phyloP scores from a whole-genome alignment of 2,329 filamentous ascomycete species.

The Lachnellula cervina region DNA sequence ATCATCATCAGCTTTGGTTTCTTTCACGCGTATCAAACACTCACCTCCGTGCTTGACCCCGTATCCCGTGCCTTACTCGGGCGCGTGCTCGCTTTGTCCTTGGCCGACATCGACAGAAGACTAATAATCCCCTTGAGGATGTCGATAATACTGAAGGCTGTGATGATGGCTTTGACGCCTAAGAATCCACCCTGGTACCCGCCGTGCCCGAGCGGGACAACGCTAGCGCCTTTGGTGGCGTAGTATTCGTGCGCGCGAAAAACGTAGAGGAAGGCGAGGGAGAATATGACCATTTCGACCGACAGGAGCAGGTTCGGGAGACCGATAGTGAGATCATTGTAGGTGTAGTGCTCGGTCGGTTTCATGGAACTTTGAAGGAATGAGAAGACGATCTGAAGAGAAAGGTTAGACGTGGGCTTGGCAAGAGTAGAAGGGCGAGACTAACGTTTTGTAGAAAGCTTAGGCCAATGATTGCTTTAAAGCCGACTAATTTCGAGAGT shows the following conservation, averaged over 20 bases:
- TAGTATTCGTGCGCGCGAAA: constrained; percentile 12
- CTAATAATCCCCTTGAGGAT: background rate
- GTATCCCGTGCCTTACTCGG: background rate
- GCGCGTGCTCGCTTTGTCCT: too few relatives aligned
- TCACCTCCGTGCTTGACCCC: background rate
- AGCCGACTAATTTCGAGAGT: constrained; percentile 12
- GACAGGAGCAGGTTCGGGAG: constrained; percentile 15
- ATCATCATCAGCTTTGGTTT: background rate
- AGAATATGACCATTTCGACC: constrained; percentile 17
- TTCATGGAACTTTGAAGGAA: constrained; percentile 14
- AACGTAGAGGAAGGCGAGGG: constrained; percentile 11
- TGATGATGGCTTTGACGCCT: constrained; percentile 10
- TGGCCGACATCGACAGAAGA: background rate
- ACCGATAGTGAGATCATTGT: constrained; percentile 12
- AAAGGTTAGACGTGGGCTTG: background rate
- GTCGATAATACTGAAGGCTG: constrained; percentile 13
- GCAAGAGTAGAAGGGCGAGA: background rate
- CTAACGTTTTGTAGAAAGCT: constrained; percentile 18
- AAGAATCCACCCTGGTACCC: constrained; percentile 14
- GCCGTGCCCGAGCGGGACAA: constrained; percentile 8
- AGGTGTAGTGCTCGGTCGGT: constrained; percentile 12
- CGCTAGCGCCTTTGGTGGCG: background rate
- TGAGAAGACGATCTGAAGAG: constrained; percentile 10
- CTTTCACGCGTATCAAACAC: background rate
- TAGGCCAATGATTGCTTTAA: constrained; percentile 17